Evolutionary conservation across 1,139 yeast genomes (phyloP).

Genomic region (Kodamaea alishanica): DNA sequence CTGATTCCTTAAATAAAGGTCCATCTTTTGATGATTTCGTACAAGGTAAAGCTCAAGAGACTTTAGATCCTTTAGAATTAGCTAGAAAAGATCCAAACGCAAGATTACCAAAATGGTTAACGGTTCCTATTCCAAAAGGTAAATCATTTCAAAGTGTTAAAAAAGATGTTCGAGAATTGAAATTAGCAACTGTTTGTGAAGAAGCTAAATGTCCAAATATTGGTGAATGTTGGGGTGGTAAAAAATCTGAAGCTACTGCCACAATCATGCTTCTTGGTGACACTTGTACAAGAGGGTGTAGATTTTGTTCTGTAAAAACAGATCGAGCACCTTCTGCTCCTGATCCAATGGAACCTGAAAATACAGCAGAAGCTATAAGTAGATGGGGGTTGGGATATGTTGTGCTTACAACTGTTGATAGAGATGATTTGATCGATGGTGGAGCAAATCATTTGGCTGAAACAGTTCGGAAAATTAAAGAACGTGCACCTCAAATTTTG

Average conservation of each 20-base stretch:
- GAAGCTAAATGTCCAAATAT: conserved; percentile 98
- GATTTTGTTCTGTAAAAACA: conserved; percentile 96
- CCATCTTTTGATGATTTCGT: conserved; percentile 94
- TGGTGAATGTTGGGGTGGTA: conserved; percentile 99
- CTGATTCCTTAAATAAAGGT: conserved; percentile 74
- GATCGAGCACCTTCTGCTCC: conserved; percentile 81
- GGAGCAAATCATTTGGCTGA: conserved; percentile 89
- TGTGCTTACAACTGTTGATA: conserved; percentile 93
- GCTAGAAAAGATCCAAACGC: conserved; percentile 58
- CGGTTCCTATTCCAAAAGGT: conserved; percentile 94
- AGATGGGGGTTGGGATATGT: conserved; percentile 99
- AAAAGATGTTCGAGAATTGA: conserved; percentile 81
- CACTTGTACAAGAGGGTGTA: conserved; percentile 97
- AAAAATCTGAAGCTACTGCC: conserved; percentile 95
- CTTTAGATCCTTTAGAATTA: conserved; percentile 68
- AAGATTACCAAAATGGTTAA: conserved; percentile 88
- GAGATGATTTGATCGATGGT: conserved; percentile 93
- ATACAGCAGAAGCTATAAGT: conserved; percentile 94
- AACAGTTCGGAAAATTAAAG: conserved; percentile 79
- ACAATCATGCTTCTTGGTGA: conserved; percentile 98
- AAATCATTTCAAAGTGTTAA: conserved; percentile 74
- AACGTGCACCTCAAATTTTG: conserved; percentile 83
- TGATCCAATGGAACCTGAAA: conserved; percentile 95
- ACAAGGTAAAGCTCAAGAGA: conserved; percentile 69
- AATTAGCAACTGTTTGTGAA: conserved; percentile 93